Evolutionary conservation across 495 filamentous ascomycete genomes (phyloP), one percentile per base, ranked within the genome.

Genomic region (Cudoniella acicularis): DNA sequence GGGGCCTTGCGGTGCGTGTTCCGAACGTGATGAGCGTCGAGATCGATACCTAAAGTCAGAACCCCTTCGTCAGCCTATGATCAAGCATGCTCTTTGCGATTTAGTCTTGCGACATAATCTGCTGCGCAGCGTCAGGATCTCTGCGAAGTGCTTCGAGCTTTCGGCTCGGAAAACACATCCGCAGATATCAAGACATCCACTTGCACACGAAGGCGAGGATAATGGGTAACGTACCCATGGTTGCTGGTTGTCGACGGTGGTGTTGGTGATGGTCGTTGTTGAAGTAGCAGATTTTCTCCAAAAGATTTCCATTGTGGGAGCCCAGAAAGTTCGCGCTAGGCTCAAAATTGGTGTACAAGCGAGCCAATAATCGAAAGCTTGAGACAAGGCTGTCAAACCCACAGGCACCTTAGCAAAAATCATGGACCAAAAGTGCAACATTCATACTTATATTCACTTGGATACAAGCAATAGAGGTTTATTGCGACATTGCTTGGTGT

Each of bases 1-100:
- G 94, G 88, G 60, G 93, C 93, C 85, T 90, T 92, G 78, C 91
- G 89, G 79, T 94, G 91, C 71, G 82, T 89, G 80, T 73, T 81
- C 73, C 88, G 85, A 78, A 89, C 87, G 83, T 95, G 91, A 82
- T 95, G 90, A 75, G 79, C 88, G 67, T 82, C 77, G 64, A 86
- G 76, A 83, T 86, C 83, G 79, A 86, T 86, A 83, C 83, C 81
- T 77, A 71, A 55, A 64, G 60, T 59, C 30, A 72, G 72, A 70
- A 70, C 69, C 65, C 68, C 71, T 65, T 70, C 64, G 74, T 82
- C 78, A 83, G 79, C 78, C 76, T 77, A 71, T 74, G 69, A 73
- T 74, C 73, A 66, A 73, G 72, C 73, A 79, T 80, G 76, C 72
- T 75, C 74, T 71, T 57, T 67, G 62, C 51, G 52, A 22, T 49